A percentile compares a stretch with the other conserved stretches of the same genome.
These are phyloP conservation scores for Fusarium luffae DNA, from an alignment of 2,329 filamentous ascomycete species.

Conservation along the genomic window DNA sequence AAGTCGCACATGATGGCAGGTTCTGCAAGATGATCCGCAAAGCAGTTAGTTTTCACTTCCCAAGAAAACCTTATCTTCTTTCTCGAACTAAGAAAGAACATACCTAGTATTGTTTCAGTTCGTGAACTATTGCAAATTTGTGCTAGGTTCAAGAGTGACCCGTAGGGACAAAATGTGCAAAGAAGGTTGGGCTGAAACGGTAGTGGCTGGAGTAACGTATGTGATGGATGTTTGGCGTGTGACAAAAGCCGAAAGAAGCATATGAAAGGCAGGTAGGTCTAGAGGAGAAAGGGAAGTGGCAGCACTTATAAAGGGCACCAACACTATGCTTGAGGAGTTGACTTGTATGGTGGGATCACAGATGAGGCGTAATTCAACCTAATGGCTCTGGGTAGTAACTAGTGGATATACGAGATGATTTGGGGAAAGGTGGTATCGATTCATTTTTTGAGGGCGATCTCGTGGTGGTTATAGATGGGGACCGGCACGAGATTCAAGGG, in stretches of 20 bases:
- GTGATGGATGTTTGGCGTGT: slow-evolving; percentile 1
- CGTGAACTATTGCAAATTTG: background rate
- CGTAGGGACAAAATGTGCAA: background rate
- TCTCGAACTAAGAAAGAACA: background rate
- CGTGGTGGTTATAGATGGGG: slow-evolving; percentile 32
- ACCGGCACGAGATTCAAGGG: slow-evolving; percentile 22
- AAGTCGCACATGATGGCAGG: slow-evolving; percentile 67
- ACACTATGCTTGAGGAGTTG: slow-evolving; percentile 12
- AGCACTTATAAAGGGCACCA: slow-evolving; percentile 20
- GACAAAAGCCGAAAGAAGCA: background rate
- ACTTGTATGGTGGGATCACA: slow-evolving; percentile 18
- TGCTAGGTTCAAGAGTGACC: background rate
- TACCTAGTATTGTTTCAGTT: background rate
- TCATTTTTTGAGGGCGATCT: slow-evolving; percentile 24
- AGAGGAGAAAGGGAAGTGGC: slow-evolving; percentile 15
- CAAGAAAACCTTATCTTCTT: background rate
- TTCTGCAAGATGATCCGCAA: background rate
- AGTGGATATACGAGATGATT: background rate
- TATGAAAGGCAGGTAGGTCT: slow-evolving; percentile 6
- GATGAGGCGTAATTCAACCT: slow-evolving; percentile 11
- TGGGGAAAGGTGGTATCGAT: slow-evolving; percentile 12
- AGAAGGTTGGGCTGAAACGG: background rate
- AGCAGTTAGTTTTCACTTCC: background rate
- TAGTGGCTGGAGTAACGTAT: background rate
- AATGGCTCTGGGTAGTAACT: slow-evolving; percentile 17